Evolutionary conservation across 2,329 filamentous ascomycete genomes (phyloP).

Genomic region (Colletotrichum sp.): DNA sequence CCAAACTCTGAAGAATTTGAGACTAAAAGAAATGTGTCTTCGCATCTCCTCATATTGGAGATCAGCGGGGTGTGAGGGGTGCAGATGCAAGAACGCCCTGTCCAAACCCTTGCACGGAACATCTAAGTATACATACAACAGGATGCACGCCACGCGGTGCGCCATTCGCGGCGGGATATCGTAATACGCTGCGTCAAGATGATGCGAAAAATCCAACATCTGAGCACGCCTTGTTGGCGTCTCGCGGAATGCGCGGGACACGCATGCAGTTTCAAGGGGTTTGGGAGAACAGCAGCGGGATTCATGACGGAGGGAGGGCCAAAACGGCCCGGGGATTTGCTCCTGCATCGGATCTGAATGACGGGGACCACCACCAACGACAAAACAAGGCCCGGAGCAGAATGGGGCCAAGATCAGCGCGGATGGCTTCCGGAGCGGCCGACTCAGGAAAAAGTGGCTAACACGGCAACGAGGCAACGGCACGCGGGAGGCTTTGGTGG

Average conservation of each 20-base stretch:
- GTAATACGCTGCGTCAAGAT: background rate
- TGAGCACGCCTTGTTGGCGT: background rate
- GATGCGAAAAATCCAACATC: background rate
- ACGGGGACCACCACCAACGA: background rate
- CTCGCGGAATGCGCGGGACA: background rate
- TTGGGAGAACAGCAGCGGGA: background rate
- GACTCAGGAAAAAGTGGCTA: slow-evolving; percentile 5
- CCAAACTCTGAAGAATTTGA: background rate
- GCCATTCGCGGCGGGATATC: background rate
- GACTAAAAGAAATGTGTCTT: background rate
- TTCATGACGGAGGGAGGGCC: background rate
- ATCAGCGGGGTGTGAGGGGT: background rate
- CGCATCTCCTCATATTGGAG: background rate
- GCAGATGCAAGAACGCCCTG: background rate
- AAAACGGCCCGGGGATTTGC: background rate
- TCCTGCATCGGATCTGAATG: background rate
- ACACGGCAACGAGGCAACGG: background rate
- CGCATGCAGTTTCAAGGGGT: slow-evolving; percentile 3
- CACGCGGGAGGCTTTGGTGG: background rate
- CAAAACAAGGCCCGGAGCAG: background rate
- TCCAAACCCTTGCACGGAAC: background rate
- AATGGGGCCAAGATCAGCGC: slow-evolving; percentile 1
- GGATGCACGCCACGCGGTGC: background rate
- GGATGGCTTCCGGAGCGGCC: slow-evolving; percentile 5
- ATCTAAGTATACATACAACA: background rate